Base-by-base conservation (phyloP, 768 basidiomycete species). In the Trametes cinnabarina region DNA sequence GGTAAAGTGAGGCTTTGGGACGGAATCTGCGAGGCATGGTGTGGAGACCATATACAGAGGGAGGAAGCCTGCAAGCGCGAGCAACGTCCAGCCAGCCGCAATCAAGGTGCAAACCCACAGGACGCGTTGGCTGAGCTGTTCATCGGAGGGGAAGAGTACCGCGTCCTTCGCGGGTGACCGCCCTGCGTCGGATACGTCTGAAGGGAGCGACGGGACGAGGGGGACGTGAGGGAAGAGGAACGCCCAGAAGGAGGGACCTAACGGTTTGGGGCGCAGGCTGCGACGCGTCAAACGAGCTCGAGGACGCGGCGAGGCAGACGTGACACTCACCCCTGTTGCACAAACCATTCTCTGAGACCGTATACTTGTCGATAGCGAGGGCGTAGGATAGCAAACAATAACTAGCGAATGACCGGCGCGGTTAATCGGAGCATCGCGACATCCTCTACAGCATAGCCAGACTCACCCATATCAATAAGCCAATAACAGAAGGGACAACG, bases 341-440 rank as follows among this genome's bases (percentile, higher is more conserved):
- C 79, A 69, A 92, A 92, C 89, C 89, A 92, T 67, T 90, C 87
- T 66, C 89, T 75, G 47, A 86, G 68, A 19, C 75, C 86, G 63
- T 90, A 92, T 14, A 92, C 67, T 73, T 90, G 86, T 54, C 88
- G 81, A 65, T 83, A 85, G 52, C 79, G 83, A 14, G 89, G 88
- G 39, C 89, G 78, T 20, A 89, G 61, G 44, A 85, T 71, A 23
- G 85, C 88, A 70, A 92, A 92, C 42, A 83, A 60, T 46, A 85
- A 68, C 89, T 90, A 48, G 44, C 32, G 15, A 15, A n/a, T 4
- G 47, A 53, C 15, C 42, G 19, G 23, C 23, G 17, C 23, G 35
- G 49, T 44, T 26, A 50, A 19, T 28, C 32, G 44, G n/a, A n/a
- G n/a, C 34, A 34, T 35, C 22, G 8, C 15, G 6, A 20, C 30